Evolutionary conservation across 345 rosid genomes (phyloP).

Genomic region (Linum lewisii): DNA sequence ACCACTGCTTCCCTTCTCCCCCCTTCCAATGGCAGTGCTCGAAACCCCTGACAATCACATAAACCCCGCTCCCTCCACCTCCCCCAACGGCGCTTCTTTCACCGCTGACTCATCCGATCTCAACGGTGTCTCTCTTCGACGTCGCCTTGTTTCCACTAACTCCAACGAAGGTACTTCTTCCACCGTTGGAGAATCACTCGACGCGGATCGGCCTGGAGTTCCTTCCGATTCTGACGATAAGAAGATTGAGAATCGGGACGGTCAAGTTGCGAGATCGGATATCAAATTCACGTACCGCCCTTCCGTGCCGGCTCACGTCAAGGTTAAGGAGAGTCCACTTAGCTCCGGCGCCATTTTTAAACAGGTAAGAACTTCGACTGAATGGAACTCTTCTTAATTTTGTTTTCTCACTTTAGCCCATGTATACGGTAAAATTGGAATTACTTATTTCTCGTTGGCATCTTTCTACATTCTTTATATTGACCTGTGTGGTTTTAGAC

Average conservation of each 20-base stretch:
- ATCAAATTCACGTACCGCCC: conserved; percentile 51
- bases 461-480: background rate
- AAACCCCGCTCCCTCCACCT: background rate
- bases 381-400: too few species aligned
- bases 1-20: background rate
- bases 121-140: background rate
- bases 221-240: background rate
- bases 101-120: background rate
- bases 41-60: background rate
- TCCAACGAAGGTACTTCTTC: background rate
- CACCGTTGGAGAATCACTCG: background rate
- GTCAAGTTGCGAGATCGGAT: conserved; percentile 12
- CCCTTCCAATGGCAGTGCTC: conserved; percentile 6
- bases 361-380: conserved; percentile 36
- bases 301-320: conserved; percentile 71
- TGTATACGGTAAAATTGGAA: too few species aligned
- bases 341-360: conserved; percentile 79
- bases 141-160: background rate
- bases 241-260: conserved; percentile 21
- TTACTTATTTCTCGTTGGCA: too few species aligned
- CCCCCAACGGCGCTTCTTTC: too few species aligned
- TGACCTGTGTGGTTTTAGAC: background rate
- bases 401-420: too few species aligned
- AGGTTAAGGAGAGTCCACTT: conserved; percentile 70
- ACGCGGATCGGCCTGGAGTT: background rate